phyloP scores from a whole-genome alignment of 352 stramenopile genomes.

The Pseudoperonospora humuli region DNA sequence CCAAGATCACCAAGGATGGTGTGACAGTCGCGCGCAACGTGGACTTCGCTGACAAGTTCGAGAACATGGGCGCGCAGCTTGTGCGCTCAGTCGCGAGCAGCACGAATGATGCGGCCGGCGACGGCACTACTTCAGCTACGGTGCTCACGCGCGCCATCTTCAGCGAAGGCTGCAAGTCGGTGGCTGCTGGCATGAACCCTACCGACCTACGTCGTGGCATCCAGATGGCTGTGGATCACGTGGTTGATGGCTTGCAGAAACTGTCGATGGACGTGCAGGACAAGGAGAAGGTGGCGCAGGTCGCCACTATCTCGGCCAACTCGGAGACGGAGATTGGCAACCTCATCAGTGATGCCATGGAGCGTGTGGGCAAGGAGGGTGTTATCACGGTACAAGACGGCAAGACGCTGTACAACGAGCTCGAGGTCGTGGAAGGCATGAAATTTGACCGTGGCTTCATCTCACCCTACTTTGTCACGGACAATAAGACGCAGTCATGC shows the following conservation, averaged over 20 bases:
- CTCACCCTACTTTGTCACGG: slow-evolving; percentile 99
- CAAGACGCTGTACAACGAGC: slow-evolving; percentile 99
- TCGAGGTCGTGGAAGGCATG: slow-evolving; percentile 99
- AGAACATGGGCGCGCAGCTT: slow-evolving; percentile 73
- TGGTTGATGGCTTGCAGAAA: slow-evolving; percentile 92
- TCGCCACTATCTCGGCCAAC: slow-evolving; percentile 99
- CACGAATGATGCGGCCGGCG: slow-evolving; percentile 99
- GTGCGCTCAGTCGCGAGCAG: slow-evolving; percentile 90
- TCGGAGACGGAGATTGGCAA: slow-evolving; percentile 96
- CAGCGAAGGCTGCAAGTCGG: slow-evolving; percentile 97
- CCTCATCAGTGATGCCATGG: slow-evolving; percentile 99
- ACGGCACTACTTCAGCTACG: slow-evolving; percentile 99
- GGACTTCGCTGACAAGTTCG: slow-evolving; percentile 77
- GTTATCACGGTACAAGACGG: slow-evolving; percentile 98
- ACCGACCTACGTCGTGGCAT: slow-evolving; percentile 98
- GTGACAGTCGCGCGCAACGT: slow-evolving; percentile 69
- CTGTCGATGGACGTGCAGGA: slow-evolving; percentile 96
- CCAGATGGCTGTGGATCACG: slow-evolving; percentile 94
- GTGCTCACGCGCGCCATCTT: slow-evolving; percentile 99
- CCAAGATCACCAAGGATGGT: slow-evolving; percentile 79
- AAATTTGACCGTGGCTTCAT: slow-evolving; percentile 99
- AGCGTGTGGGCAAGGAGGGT: slow-evolving; percentile 99
- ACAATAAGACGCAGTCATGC: slow-evolving; percentile 98
- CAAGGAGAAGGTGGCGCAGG: slow-evolving; percentile 98
- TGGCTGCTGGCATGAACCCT: slow-evolving; percentile 99